phyloP scores from a whole-genome alignment of 176 grass and related monocot species.

The Leersia perrieri region DNA sequence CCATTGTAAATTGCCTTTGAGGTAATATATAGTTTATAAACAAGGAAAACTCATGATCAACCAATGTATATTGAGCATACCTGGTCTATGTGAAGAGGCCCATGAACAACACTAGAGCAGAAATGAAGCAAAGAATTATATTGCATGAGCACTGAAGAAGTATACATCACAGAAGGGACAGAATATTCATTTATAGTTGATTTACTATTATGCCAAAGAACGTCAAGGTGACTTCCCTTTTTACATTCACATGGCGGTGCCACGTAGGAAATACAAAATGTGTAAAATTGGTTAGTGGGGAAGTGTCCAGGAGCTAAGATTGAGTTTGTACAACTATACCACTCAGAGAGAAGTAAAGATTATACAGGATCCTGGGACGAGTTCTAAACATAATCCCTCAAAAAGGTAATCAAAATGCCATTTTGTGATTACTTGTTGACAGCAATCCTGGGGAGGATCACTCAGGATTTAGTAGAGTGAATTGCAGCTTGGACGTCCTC shows the following conservation, averaged over 20 bases:
- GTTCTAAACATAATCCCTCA: constrained; percentile 5
- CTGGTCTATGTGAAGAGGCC: background rate
- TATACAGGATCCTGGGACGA: constrained; percentile 23
- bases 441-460: background rate
- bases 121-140: constrained; percentile 13
- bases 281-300: constrained; percentile 29
- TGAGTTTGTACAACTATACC: constrained; percentile 29
- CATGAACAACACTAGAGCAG: background rate
- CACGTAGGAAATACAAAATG: constrained; percentile 16
- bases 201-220: constrained; percentile 19
- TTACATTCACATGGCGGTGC: constrained; percentile 29
- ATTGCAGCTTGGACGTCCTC: background rate
- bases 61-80: background rate
- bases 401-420: constrained; percentile 11
- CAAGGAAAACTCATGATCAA: background rate
- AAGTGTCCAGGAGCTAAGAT: constrained; percentile 33
- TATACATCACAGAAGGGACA: background rate
- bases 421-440: constrained; percentile 5
- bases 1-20: background rate
- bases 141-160: background rate
- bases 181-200: constrained; percentile 10
- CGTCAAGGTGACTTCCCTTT: background rate
- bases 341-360: background rate
- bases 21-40: background rate
- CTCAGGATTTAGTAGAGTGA: background rate